Base-by-base conservation (phyloP, 1,284 basidiomycete species). In the Austropuccinia psidii region DNA sequence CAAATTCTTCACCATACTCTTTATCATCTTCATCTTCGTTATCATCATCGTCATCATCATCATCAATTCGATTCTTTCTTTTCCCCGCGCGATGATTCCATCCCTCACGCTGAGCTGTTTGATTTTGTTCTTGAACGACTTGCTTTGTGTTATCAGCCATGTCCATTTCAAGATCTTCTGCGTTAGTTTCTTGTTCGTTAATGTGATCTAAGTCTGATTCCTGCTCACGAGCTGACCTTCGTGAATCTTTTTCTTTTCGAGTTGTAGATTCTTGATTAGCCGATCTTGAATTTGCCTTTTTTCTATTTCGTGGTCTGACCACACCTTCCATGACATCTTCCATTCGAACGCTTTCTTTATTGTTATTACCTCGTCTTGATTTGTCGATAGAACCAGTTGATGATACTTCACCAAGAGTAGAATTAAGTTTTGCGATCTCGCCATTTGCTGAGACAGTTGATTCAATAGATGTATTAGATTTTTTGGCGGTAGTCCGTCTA, bases 401-500 rank as follows among this genome's bases (percentile, higher is more conserved):
- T n/a, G n/a, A n/a, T n/a, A n/a, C n/a, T n/a, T n/a, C n/a, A n/a
- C n/a, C n/a, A n/a, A n/a, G n/a, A n/a, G n/a, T n/a, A n/a, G n/a
- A n/a, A n/a, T n/a, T n/a, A n/a, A n/a, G n/a, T n/a, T 58, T 39
- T 1, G 21, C 39, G 15, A 19, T 29, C 13, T 6, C 8, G 8
- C 58, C 58, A 1, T 7, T 31, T 21, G 17, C 41, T 24, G 29
- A 31, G 8, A 8, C 5, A 24, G 60, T 13, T 45, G 6, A 27
- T 1, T 9, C 60, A 24, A n/a, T n/a, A 11, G 35, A 21, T 6
- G 58, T 39, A 13, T 7, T 41, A 9, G 52, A 45, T 19, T 55
- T 69, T 52, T 69, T 69, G n/a, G 41, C 8, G 17, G 55, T 69
- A 19, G 24, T n/a, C 9, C 62, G 62, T 35, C 50, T 65, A 9